phyloP scores from a whole-genome alignment of 352 stramenopile species.

The Hyaloperonospora brassicae region DNA sequence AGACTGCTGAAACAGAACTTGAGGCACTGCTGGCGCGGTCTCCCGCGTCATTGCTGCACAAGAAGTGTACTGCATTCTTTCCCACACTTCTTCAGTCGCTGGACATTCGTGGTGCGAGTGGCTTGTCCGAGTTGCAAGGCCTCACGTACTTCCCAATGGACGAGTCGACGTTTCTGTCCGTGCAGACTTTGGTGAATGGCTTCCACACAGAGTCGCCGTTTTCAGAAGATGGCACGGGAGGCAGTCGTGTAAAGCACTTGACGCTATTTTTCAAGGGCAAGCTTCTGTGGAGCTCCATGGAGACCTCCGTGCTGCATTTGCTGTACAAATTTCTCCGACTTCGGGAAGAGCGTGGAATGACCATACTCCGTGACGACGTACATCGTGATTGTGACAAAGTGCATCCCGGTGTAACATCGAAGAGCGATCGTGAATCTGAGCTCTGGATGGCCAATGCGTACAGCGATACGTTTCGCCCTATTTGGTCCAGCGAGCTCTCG shows the following conservation, averaged over 20 bases:
- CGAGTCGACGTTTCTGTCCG: slow-evolving; percentile 34
- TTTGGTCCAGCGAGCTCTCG: slow-evolving; percentile 57
- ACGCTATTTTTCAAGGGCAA: slow-evolving; percentile 53
- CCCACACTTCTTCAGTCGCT: slow-evolving; percentile 34
- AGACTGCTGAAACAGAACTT: slow-evolving; percentile 22
- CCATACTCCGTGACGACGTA: slow-evolving; percentile 9
- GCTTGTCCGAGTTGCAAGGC: slow-evolving; percentile 38
- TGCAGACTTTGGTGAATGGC: slow-evolving; percentile 48
- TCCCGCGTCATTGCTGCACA: slow-evolving; percentile 22
- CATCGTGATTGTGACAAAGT: slow-evolving; percentile 2
- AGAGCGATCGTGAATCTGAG: not conserved
- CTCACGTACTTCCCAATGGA: slow-evolving; percentile 46
- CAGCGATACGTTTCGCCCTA: slow-evolving; percentile 46
- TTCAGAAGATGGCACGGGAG: slow-evolving; percentile 2
- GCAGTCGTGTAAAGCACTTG: slow-evolving; percentile 11
- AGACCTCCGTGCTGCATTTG: slow-evolving; percentile 23
- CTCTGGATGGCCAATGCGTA: slow-evolving; percentile 50
- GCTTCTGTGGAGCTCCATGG: slow-evolving; percentile 42
- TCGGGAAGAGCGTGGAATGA: slow-evolving; percentile 55
- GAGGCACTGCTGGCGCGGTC: slow-evolving; percentile 25
- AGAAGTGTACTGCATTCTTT: slow-evolving; percentile 33
- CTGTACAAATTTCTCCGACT: slow-evolving; percentile 44
- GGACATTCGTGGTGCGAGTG: slow-evolving; percentile 26
- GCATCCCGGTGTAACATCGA: not conserved
- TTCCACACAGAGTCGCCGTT: slow-evolving; percentile 24